Conservation (phyloP, 176 grass and related monocot species). For the Ampelocalamus luodianensis region DNA sequence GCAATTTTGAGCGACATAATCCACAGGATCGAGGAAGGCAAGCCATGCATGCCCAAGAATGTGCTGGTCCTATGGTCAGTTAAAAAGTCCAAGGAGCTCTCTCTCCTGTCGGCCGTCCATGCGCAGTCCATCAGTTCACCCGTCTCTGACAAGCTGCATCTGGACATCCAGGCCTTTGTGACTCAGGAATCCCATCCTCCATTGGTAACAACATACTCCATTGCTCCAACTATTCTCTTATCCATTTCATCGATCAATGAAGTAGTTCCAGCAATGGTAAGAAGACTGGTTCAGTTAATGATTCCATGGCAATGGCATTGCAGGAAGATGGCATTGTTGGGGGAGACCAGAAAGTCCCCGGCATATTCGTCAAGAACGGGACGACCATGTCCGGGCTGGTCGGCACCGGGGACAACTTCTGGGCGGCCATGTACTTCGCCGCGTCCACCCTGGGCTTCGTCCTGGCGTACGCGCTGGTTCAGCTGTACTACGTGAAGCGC, state of each 20-base stretch:
- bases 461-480: conserved; percentile 59
- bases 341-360: conserved; percentile 46
- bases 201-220: conserved; percentile 57
- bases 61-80: conserved; percentile 91
- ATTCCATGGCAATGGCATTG: conserved; percentile 27
- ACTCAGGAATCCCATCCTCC: conserved; percentile 75
- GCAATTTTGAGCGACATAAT: conserved; percentile 91
- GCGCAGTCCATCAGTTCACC: conserved; percentile 60
- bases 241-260: not conserved
- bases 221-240: not conserved
- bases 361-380: conserved; percentile 72
- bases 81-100: conserved; percentile 84
- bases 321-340: conserved; percentile 80
- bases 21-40: conserved; percentile 69
- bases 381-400: conserved; percentile 77
- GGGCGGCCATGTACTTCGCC: conserved; percentile 71
- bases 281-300: conserved; percentile 11
- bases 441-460: conserved; percentile 78
- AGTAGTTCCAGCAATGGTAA: not conserved
- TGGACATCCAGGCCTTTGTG: conserved; percentile 83
- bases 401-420: conserved; percentile 85
- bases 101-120: conserved; percentile 76
- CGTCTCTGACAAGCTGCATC: conserved; percentile 62
- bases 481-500: conserved; percentile 75
- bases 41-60: conserved; percentile 76